These are phyloP conservation scores for Podaxis rugospora DNA, from an alignment of 768 basidiomycete species.

Conservation along the genomic window DNA sequence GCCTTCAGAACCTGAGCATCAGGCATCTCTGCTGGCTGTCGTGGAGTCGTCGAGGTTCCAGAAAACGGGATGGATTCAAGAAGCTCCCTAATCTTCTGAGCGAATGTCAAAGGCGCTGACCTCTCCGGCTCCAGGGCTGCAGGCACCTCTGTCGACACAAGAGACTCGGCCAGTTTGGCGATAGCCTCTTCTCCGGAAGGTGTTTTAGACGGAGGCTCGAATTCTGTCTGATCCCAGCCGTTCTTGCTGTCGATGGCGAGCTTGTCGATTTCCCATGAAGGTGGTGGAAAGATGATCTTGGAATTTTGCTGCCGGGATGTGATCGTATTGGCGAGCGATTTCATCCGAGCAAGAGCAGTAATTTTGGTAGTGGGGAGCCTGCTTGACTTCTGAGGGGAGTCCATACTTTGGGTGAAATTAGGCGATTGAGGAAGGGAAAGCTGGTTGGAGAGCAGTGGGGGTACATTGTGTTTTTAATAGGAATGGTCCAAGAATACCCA, in stretches of 20 bases:
- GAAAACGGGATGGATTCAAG: slow-evolving; percentile 34
- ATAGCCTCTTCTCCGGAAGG: neutral
- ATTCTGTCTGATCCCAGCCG: neutral
- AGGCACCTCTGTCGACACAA: slow-evolving; percentile 11
- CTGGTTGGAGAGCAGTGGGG: neutral
- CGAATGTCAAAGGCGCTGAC: slow-evolving; percentile 33
- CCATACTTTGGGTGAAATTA: neutral
- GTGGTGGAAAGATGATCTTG: slow-evolving; percentile 36
- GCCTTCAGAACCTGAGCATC: slow-evolving; percentile 13
- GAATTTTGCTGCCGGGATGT: slow-evolving; percentile 15
- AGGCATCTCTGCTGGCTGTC: slow-evolving; percentile 12
- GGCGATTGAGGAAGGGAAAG: neutral
- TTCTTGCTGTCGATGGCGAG: slow-evolving; percentile 3
- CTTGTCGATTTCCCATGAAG: slow-evolving; percentile 40
- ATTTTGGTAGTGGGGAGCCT: slow-evolving; percentile 29
- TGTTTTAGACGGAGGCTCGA: neutral
- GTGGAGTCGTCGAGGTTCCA: slow-evolving; percentile 18
- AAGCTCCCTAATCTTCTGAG: slow-evolving; percentile 29
- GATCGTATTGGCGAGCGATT: slow-evolving; percentile 26
- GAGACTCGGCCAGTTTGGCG: neutral
- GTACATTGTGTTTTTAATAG: neutral
- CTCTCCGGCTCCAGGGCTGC: slow-evolving; percentile 13
- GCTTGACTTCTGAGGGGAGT: neutral
- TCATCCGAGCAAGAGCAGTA: slow-evolving; percentile 30
- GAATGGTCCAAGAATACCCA: neutral